These are phyloP conservation scores for Gentiana dahurica DNA, from an alignment of 257 asterid species.

Conservation along the genomic window DNA sequence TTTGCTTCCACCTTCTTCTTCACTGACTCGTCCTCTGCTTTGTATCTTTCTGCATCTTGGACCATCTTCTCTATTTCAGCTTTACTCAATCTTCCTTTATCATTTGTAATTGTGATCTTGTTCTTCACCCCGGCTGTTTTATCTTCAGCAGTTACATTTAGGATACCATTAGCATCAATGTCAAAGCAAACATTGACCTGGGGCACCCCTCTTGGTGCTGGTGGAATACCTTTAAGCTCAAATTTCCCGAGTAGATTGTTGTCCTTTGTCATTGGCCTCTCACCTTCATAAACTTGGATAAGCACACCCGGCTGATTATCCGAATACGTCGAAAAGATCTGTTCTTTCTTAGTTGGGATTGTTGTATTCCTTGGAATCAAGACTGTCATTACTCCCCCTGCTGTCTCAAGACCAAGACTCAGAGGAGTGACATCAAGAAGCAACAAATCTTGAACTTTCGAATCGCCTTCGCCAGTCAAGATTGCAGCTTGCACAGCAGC, in stretches of 20 bases:
- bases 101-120: slow-evolving; percentile 15
- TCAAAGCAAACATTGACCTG: slow-evolving; percentile 11
- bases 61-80: slow-evolving; percentile 15
- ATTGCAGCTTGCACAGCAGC: slow-evolving; percentile 27
- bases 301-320: slow-evolving; percentile 23
- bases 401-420: slow-evolving; percentile 24
- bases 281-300: slow-evolving; percentile 24
- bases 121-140: slow-evolving; percentile 4
- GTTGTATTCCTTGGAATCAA: slow-evolving; percentile 27
- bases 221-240: slow-evolving; percentile 20
- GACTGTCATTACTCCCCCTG: slow-evolving; percentile 28
- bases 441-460: slow-evolving; percentile 2
- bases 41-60: slow-evolving; percentile 16
- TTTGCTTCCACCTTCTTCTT: slow-evolving; percentile 13
- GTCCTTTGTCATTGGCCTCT: slow-evolving; percentile 20
- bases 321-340: slow-evolving; percentile 27
- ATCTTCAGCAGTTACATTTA: slow-evolving; percentile 7
- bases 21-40: slow-evolving; percentile 14
- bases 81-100: slow-evolving; percentile 14
- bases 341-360: slow-evolving; percentile 21
- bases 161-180: slow-evolving; percentile 5
- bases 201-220: slow-evolving; percentile 28
- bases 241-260: slow-evolving; percentile 24
- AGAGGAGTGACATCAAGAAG: slow-evolving; percentile 27
- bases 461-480: slow-evolving; percentile 14